Conservation (phyloP, 129 eudicot genomes). For the Heracleum sosnowskyi region DNA sequence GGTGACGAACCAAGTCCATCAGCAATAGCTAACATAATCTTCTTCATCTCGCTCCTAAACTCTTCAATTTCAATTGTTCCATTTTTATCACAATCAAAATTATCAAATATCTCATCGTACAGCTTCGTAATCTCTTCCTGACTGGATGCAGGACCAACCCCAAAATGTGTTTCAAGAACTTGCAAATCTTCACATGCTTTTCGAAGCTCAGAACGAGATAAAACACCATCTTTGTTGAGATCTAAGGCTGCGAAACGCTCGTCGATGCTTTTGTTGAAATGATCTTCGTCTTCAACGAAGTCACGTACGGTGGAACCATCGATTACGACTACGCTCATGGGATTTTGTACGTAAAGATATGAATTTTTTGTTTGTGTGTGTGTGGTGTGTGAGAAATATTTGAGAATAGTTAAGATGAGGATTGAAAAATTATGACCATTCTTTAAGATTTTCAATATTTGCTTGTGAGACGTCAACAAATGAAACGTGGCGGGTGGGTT, state of each 20-base stretch:
- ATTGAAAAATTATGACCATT: neutral
- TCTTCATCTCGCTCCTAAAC: constrained; percentile 65
- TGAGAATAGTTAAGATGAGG: neutral
- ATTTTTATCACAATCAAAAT: constrained; percentile 48
- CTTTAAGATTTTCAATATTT: neutral
- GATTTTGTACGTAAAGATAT: neutral
- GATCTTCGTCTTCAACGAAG: constrained; percentile 58
- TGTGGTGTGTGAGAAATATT: neutral
- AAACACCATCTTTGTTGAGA: constrained; percentile 65
- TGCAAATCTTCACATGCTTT: constrained; percentile 65
- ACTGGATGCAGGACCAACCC: constrained; percentile 50
- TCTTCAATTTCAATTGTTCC: constrained; percentile 65
- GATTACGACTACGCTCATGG: constrained; percentile 70
- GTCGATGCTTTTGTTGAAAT: constrained; percentile 55
- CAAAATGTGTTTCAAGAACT: constrained; percentile 65
- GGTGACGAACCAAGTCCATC: constrained; percentile 83
- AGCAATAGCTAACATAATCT: constrained; percentile 77
- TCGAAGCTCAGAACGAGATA: constrained; percentile 74
- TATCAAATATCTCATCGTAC: constrained; percentile 58
- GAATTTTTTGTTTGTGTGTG: neutral
- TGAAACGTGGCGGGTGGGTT: neutral
- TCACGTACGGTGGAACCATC: constrained; percentile 77
- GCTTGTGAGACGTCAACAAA: neutral
- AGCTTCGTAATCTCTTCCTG: constrained; percentile 57
- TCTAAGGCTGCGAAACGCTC: constrained; percentile 52